These are phyloP conservation scores for Pseudogymnoascus sp. DNA, from an alignment of 2,329 filamentous ascomycete species.

Conservation along the genomic window DNA sequence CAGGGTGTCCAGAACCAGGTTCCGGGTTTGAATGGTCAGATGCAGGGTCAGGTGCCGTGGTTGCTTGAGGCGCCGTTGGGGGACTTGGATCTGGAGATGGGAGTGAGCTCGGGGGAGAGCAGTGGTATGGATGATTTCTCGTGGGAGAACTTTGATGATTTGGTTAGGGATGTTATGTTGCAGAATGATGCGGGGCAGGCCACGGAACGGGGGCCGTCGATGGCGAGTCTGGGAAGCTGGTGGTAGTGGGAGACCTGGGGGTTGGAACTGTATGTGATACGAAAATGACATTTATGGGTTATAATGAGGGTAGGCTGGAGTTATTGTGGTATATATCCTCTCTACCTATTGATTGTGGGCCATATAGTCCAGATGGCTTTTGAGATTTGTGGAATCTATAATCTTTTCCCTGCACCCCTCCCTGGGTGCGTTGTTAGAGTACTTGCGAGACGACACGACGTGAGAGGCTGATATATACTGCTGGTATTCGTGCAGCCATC, in stretches of 20 bases:
- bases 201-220: constrained; percentile 15
- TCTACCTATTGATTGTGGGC: not conserved
- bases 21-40: not conserved
- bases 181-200: constrained; percentile 16
- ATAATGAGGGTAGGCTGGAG: not conserved
- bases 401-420: not conserved
- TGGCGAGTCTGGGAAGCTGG: constrained; percentile 24
- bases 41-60: constrained; percentile 13
- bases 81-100: constrained; percentile 26
- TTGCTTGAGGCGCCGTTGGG: constrained; percentile 22
- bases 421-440: not conserved
- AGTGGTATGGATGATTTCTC: constrained; percentile 22
- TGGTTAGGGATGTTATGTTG: constrained; percentile 28
- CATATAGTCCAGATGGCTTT: not conserved
- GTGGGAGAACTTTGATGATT: constrained; percentile 31
- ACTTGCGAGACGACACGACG: not conserved
- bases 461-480: not conserved
- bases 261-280: not conserved
- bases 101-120: constrained; percentile 11
- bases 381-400: not conserved
- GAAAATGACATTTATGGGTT: not conserved
- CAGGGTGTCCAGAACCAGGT: not conserved
- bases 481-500: not conserved
- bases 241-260: constrained; percentile 18
- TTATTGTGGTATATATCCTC: not conserved